phyloP scores from a whole-genome alignment of 495 filamentous ascomycete species.

The Massariosphaeria phaeospora region DNA sequence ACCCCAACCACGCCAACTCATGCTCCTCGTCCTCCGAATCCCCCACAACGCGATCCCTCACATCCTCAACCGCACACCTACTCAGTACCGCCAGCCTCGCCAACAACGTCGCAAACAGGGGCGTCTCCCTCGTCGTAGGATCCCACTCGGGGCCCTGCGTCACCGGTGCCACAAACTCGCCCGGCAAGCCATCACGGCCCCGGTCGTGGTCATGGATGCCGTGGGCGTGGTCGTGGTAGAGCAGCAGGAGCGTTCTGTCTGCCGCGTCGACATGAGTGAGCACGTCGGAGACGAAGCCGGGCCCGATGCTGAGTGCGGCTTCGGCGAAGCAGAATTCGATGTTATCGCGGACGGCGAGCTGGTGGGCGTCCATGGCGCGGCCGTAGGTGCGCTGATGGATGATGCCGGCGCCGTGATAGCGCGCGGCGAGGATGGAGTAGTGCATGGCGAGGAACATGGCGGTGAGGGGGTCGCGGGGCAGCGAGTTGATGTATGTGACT shows the following conservation, averaged over 20 bases:
- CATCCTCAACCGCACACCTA: neutral
- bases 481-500: conserved; percentile 16
- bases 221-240: conserved; percentile 23
- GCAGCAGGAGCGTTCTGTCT: conserved; percentile 6
- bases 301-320: conserved; percentile 11
- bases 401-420: conserved; percentile 10
- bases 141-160: conserved; percentile 18
- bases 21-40: conserved; percentile 4
- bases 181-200: neutral
- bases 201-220: conserved; percentile 4
- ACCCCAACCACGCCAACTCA: conserved; percentile 9
- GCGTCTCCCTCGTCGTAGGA: neutral
- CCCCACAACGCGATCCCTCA: neutral
- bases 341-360: conserved; percentile 6
- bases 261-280: conserved; percentile 1
- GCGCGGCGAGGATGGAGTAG: conserved; percentile 11
- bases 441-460: conserved; percentile 14
- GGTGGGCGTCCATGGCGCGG: conserved; percentile 7
- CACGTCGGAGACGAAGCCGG: conserved; percentile 4
- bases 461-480: conserved; percentile 14
- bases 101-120: conserved; percentile 6
- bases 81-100: conserved; percentile 8
- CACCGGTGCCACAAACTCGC: neutral
- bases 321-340: conserved; percentile 19
- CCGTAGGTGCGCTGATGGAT: conserved; percentile 19